phyloP scores from a whole-genome alignment of 1,139 yeast species.

The Entelexis sorbosivorans region DNA sequence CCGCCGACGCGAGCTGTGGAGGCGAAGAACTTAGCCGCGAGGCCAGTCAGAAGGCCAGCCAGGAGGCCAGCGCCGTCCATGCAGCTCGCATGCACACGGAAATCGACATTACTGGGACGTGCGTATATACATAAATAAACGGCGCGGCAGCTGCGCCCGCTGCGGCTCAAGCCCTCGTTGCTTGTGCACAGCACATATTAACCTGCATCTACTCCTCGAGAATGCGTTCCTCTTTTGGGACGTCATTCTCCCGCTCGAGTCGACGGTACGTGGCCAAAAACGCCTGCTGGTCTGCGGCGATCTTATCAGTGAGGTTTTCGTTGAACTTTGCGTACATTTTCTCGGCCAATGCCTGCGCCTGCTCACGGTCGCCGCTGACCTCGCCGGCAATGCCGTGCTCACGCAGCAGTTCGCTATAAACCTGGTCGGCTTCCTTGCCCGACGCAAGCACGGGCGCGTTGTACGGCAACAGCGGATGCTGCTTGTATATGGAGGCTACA shows the following conservation, averaged over 20 bases:
- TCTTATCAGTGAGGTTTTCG: slow-evolving; percentile 8
- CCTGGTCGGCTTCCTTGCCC: slow-evolving; percentile 8
- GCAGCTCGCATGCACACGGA: too few relatives aligned
- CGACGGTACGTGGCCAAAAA: slow-evolving; percentile 12
- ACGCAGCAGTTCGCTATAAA: slow-evolving; percentile 11
- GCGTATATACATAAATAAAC: too few relatives aligned
- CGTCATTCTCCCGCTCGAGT: slow-evolving; percentile 7
- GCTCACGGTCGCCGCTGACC: background rate
- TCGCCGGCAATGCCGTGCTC: slow-evolving; percentile 10
- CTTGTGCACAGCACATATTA: too few relatives aligned
- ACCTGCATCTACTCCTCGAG: background rate
- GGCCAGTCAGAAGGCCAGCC: too few relatives aligned
- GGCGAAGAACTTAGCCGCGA: too few relatives aligned
- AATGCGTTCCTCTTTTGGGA: slow-evolving; percentile 19
- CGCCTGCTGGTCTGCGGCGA: slow-evolving; percentile 8
- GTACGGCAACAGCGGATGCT: slow-evolving; percentile 18
- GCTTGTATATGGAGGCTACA: slow-evolving; percentile 10
- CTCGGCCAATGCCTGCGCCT: slow-evolving; percentile 17
- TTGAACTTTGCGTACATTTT: slow-evolving; percentile 12
- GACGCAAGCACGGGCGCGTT: slow-evolving; percentile 13
- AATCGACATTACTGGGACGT: too few relatives aligned
- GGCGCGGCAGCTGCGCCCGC: too few relatives aligned
- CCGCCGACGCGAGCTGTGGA: too few relatives aligned
- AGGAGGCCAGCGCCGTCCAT: too few relatives aligned
- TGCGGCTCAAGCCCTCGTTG: too few relatives aligned